Evolutionary conservation across 345 rosid species (phyloP).

Genomic region (Ailanthus altissimus): DNA sequence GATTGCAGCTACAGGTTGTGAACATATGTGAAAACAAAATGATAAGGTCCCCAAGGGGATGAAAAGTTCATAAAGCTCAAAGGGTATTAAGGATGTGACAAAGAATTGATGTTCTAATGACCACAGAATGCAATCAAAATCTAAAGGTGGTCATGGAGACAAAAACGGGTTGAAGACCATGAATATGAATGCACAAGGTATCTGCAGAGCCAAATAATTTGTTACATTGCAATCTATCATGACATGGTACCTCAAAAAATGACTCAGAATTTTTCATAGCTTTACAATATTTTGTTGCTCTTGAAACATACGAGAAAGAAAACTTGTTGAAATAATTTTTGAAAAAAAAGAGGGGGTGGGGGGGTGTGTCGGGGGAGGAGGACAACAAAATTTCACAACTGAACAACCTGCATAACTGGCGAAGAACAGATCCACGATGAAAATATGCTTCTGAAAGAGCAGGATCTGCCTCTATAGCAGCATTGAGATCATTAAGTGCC

Average conservation of each 20-base stretch:
- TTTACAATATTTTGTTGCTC: background rate
- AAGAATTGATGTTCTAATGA: background rate
- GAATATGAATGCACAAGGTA: background rate
- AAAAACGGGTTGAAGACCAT: background rate
- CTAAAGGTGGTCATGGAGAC: background rate
- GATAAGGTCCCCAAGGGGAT: background rate
- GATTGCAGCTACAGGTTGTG: background rate
- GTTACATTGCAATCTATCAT: background rate
- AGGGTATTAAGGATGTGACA: background rate
- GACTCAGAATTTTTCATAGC: background rate
- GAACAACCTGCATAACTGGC: conserved; percentile 83
- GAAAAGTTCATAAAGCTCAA: background rate
- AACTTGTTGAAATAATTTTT: background rate
- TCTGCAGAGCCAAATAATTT: background rate
- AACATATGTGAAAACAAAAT: background rate
- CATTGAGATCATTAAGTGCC: conserved; percentile 86
- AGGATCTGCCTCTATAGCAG: conserved; percentile 94
- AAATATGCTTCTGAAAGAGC: conserved; percentile 82
- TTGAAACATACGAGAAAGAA: background rate
- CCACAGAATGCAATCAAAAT: background rate
- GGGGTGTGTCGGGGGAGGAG: no score
- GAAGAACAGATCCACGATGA: conserved; percentile 76
- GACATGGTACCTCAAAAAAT: background rate
- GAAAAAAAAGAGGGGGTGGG: no score
- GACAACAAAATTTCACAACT: background rate